Percentiles rank a stretch among this genome's conserved stretches.
Evolutionary conservation across 2,329 filamentous ascomycete genomes (phyloP).

Genomic region (Phaeoacremonium minimum): DNA sequence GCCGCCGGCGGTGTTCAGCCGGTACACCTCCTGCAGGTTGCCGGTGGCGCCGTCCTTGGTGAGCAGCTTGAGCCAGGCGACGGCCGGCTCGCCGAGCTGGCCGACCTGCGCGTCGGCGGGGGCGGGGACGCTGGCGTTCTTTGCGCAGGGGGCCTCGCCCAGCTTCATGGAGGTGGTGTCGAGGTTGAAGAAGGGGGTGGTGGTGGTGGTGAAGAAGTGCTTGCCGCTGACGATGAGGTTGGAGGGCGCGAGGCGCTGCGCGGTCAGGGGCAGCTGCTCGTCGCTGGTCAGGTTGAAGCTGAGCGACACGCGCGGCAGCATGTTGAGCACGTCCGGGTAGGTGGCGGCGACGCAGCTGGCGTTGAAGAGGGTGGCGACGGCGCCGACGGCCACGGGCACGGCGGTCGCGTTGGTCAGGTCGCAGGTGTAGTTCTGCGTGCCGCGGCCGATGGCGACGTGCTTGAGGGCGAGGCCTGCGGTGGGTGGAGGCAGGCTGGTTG

Average conservation of each 20-base stretch:
- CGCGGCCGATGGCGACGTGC: slow-evolving; percentile 82
- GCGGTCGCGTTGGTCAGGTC: slow-evolving; percentile 53
- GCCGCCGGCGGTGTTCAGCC: slow-evolving; percentile 80
- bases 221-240: slow-evolving; percentile 65
- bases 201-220: slow-evolving; percentile 73
- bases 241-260: slow-evolving; percentile 43
- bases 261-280: slow-evolving; percentile 17
- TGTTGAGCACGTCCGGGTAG: slow-evolving; percentile 61
- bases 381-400: slow-evolving; percentile 63
- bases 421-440: slow-evolving; percentile 94
- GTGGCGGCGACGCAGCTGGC: slow-evolving; percentile 72
- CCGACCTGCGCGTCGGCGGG: slow-evolving; percentile 59
- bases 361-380: slow-evolving; percentile 83
- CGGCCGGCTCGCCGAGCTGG: slow-evolving; percentile 60
- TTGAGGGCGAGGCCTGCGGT: slow-evolving; percentile 58
- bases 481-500: slow-evolving; percentile 56
- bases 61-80: slow-evolving; percentile 65
- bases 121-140: slow-evolving; percentile 56
- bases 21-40: slow-evolving; percentile 71
- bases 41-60: slow-evolving; percentile 48
- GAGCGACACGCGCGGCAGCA: slow-evolving; percentile 65
- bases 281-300: slow-evolving; percentile 52
- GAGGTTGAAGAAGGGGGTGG: slow-evolving; percentile 77
- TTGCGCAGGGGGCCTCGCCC: slow-evolving; percentile 58
- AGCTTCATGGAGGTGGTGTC: slow-evolving; percentile 51